Evolutionary conservation across 2,329 filamentous ascomycete species (phyloP), one percentile per base, ranked within the genome.

Genomic region (Nothomitra cinnamomea): DNA sequence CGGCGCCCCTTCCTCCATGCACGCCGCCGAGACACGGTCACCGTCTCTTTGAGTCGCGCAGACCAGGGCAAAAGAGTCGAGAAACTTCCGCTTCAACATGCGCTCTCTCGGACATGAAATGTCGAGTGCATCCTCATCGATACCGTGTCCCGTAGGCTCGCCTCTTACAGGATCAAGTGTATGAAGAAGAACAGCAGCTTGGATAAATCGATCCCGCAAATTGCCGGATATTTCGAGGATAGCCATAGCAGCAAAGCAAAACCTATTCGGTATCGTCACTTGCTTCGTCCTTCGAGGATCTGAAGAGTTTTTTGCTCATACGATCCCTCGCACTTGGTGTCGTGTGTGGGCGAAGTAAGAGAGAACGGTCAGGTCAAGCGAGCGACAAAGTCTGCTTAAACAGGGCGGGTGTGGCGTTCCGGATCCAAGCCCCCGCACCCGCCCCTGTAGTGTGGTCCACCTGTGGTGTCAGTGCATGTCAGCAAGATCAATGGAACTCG

Each of bases 1-100:
- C 21, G 59, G 58, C 17, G 47, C 38, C 21, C 54, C 52, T 48
- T 60, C 58, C 56, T 66, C 64, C 54, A 66, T 53, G 49, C 62
- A 64, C 1, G 62, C 64, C 25, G 64, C 64, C 2, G 64, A 61
- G 4, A 63, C 64, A 21, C 59, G 63, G 24, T 63, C 53, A 2
- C 57, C 38, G 36, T 60, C 56, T 36, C 51, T 38, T 17, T 48
- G 56, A 0, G 60, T 64, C 6, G 63, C 60, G 53, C 59, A 65
- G 4, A 66, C 55, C 22, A 66, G 56, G 1, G 64, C 64, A 45
- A 66, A 64, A 8, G 64, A 65, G 54, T 66, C 64, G 1, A 65
- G 60, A 28, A 66, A 66, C 35, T 64, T 66, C 17, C 42, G 42
- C 47, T 61, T 58, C 36, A 60, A 58, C 1, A 60, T 56, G 10